Conservation (phyloP, 2,329 filamentous ascomycete genomes). For the Pseudogymnoascus sp. region DNA sequence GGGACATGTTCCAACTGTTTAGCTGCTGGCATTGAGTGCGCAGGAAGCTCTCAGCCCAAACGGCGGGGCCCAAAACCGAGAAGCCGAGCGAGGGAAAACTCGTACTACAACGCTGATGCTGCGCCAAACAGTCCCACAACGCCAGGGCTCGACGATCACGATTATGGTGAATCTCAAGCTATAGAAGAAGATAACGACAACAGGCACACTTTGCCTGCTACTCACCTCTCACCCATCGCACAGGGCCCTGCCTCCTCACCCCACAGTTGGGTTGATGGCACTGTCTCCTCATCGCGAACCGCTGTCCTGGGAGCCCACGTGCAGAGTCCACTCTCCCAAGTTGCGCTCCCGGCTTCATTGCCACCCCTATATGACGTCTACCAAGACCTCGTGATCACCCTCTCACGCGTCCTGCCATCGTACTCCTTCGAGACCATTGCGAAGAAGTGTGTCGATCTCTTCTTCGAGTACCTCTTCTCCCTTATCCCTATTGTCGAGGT, state of each 20-base stretch:
- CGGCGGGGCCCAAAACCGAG: slow-evolving; percentile 2
- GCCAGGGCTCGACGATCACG: background rate
- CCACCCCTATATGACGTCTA: slow-evolving; percentile 18
- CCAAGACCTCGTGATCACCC: slow-evolving; percentile 15
- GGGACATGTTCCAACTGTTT: background rate
- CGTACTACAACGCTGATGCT: background rate
- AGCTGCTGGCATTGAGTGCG: background rate
- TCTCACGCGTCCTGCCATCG: slow-evolving; percentile 9
- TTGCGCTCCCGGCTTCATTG: background rate
- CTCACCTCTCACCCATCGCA: background rate
- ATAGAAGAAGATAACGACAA: background rate
- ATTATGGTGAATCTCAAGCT: background rate
- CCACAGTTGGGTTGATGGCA: background rate
- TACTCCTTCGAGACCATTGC: slow-evolving; percentile 15
- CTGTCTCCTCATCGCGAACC: background rate
- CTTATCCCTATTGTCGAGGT: slow-evolving; percentile 38
- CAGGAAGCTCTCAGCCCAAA: background rate
- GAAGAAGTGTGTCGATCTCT: slow-evolving; percentile 33
- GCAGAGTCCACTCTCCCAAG: slow-evolving; percentile 1
- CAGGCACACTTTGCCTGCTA: background rate
- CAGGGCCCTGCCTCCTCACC: background rate
- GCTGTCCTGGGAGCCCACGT: background rate
- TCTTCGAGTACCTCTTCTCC: slow-evolving; percentile 39
- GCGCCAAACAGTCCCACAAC: background rate
- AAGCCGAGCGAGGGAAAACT: background rate